Base-by-base conservation (phyloP, 2,329 filamentous ascomycete genomes). In the Colletotrichum lentis region DNA sequence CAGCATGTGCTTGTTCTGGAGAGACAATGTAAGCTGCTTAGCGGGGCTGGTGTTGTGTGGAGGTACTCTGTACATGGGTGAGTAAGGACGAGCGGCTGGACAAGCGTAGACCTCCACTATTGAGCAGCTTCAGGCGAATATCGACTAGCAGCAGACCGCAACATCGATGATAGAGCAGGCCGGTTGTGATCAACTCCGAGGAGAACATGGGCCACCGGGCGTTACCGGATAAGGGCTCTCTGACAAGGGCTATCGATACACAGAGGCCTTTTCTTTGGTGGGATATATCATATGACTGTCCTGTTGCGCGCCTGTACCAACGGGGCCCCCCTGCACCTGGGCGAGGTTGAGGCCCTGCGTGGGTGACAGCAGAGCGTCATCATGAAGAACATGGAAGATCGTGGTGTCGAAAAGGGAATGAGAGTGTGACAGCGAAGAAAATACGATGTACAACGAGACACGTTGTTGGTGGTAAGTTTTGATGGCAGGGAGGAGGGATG, bases 221-320 rank as follows among this genome's bases (percentile, higher is more conserved):
- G 41, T 62, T 63, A 50, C 56, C 58, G 67, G 71, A 74, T 72
- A 70, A 71, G 70, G 71, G 63, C 46, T 69, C 46, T 69, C 59
- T 49, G 61, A 69, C 70, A 73, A 70, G 70, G 70, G 64, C 50
- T 64, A 61, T 49, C 7, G 71, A 74, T 71, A 74, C 71, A 73
- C 70, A 73, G 37, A n/a, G 47, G 22, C n/a, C 22, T 31, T 20
- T 43, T 14, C 44, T 35, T 20, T 24, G n/a, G 16, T 35, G 14
- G 43, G 27, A 24, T 24, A n/a, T n/a, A n/a, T n/a, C n/a, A 37
- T 39, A 44, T 24, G 43, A 18, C 18, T 22, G 55, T 18, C 27
- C 3, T 50, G 20, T 27, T 27, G 46, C 10, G 27, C 31, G 18
- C 18, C 41, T 24, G 41, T 27, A 8, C 8, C 31, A 31, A 31